Conservation (phyloP, 73 alveolate species). For the Blepharisma japonicum region DNA sequence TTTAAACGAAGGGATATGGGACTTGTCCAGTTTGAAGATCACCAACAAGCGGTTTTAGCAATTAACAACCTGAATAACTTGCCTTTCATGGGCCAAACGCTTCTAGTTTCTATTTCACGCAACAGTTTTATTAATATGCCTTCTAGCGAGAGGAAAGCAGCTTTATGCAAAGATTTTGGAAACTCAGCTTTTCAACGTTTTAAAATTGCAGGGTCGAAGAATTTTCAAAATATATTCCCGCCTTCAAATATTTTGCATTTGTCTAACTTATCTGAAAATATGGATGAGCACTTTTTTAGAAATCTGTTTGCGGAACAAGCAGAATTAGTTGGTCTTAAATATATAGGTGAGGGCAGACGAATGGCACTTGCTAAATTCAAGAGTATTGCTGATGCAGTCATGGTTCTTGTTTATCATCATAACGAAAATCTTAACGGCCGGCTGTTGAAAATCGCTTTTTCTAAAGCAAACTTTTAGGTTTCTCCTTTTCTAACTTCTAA, state of each 20-base stretch:
- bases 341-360: conserved; percentile 23
- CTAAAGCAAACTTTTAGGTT: conserved; percentile 23
- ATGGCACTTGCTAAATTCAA: conserved; percentile 28
- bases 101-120: conserved; percentile 33
- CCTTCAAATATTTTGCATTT: conserved; percentile 32
- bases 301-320: conserved; percentile 26
- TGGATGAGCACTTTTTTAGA: conserved; percentile 27
- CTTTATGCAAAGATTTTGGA: conserved; percentile 21
- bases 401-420: conserved; percentile 30
- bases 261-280: conserved; percentile 28
- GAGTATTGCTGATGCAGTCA: conserved; percentile 30
- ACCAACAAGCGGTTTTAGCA: conserved; percentile 22
- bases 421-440: conserved; percentile 25
- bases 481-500: background rate
- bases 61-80: conserved; percentile 21
- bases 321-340: conserved; percentile 2
- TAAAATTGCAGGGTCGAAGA: conserved; percentile 27
- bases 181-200: conserved; percentile 31
- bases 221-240: conserved; percentile 18
- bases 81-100: conserved; percentile 26
- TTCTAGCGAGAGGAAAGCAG: conserved; percentile 18
- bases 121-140: conserved; percentile 32
- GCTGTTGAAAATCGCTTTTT: conserved; percentile 19
- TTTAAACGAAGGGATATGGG: conserved; percentile 34
- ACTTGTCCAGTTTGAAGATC: conserved; percentile 23